Evolutionary conservation across 2,329 filamentous ascomycete genomes (phyloP), one percentile per base, ranked within the genome.

Genomic region (Fusarium avenaceum): DNA sequence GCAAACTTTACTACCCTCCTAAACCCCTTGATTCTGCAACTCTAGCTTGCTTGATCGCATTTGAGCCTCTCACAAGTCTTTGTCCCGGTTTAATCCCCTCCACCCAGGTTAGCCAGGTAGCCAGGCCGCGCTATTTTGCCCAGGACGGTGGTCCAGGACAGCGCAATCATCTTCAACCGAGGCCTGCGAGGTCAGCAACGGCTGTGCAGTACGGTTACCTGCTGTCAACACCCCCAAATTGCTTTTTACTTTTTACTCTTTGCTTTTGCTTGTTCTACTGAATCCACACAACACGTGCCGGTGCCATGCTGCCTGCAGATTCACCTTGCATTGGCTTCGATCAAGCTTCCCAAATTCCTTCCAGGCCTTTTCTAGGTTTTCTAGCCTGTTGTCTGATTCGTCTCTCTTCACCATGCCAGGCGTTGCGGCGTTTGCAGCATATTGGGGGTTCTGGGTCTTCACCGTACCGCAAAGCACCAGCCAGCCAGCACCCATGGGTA

Each of bases 1-100:
- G 71, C 52, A 67, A 73, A 73, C 71, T 63, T 56, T 73, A 55
- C 17, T 17, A 55, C 50, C 63, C 67, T 55, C 46, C 44, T 20
- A 6, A 42, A 24, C 64, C 42, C 48, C 49, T 44, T 67, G 33
- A 45, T 42, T 33, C 53, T 47, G 28, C 42, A 39, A 52, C 33
- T 45, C 10, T 43, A 42, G 30, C 43, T 22, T 56, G 30, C 26
- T 48, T 38, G 48, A 63, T 57, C 53, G 38, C 33, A 47, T 30
- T 59, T 44, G 28, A 59, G 60, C 59, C 52, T 64, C 40, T 64
- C 45, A 59, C 19, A 33, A 28, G 35, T 19, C n/a, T n/a, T 35
- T 44, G 14, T 42, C n/a, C n/a, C n/a, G n/a, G 24, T 50, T n/a
- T 15, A 38, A 38, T 30, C 40, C 46, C 45, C 47, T 48, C 43